A percentile compares a stretch with the other conserved stretches of the same genome.
Evolutionary conservation across 23 red algal species (phyloP).

Genomic region (Gracilaria vermiculophylla): DNA sequence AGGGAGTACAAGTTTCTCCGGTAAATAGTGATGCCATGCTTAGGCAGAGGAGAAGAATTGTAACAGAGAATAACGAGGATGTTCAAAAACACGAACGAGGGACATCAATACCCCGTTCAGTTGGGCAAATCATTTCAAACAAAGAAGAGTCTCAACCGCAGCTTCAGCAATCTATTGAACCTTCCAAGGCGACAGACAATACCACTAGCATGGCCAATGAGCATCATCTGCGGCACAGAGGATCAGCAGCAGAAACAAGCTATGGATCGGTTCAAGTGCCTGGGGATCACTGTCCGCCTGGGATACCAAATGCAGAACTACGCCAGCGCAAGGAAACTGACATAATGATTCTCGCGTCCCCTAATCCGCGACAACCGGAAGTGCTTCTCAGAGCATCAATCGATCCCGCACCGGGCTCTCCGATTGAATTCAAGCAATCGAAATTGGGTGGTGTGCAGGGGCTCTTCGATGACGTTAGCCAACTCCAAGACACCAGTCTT

Average conservation of each 20-base stretch:
- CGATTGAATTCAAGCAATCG: neutral
- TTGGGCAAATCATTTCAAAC: neutral
- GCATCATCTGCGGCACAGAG: neutral
- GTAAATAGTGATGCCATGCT: neutral
- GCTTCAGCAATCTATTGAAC: neutral
- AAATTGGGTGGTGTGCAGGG: neutral
- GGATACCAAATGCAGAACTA: too few species aligned
- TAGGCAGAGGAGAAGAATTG: neutral
- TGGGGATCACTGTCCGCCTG: neutral
- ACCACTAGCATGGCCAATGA: neutral
- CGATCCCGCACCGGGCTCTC: neutral
- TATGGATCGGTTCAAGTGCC: neutral
- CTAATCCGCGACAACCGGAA: neutral
- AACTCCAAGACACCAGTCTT: neutral
- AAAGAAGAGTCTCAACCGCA: neutral
- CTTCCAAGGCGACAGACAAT: neutral
- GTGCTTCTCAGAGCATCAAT: neutral
- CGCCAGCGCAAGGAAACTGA: neutral
- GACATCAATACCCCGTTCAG: neutral
- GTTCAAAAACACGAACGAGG: conserved; percentile 1
- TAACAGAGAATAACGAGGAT: neutral
- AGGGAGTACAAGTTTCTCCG: neutral
- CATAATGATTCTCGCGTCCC: too few species aligned
- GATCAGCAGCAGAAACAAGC: neutral
- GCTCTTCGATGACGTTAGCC: neutral